Evolutionary conservation across 345 rosid genomes (phyloP).

Genomic region (Rhodamnia rubescens): DNA sequence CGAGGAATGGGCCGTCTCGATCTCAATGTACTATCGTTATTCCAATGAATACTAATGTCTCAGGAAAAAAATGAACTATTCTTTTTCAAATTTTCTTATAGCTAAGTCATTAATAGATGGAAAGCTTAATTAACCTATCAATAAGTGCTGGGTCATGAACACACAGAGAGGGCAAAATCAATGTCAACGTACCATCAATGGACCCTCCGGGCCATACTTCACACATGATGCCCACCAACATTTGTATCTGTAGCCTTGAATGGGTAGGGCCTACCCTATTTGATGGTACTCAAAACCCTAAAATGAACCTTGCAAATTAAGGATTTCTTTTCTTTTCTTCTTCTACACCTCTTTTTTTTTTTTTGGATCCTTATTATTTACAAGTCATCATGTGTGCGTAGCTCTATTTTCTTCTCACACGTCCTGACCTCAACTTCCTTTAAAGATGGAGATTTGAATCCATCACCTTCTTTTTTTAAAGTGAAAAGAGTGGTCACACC

Average conservation of each 20-base stretch:
- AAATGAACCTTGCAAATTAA: neutral
- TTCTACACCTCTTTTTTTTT: neutral
- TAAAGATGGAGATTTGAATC: too few species aligned
- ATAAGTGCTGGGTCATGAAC: neutral
- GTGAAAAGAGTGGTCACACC: too few species aligned
- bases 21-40: neutral
- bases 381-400: too few species aligned
- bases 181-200: neutral
- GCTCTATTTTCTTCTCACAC: too few species aligned
- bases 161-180: neutral
- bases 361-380: too few species aligned
- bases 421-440: too few species aligned
- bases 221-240: neutral
- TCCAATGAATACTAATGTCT: neutral
- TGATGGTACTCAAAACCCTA: neutral
- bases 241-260: neutral
- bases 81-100: fast-evolving
- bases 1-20: neutral
- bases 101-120: neutral
- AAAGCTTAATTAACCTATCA: neutral
- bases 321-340: neutral
- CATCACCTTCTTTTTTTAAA: too few species aligned
- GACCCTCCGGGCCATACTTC: neutral
- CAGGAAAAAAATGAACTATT: neutral
- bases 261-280: neutral